Base-by-base conservation (phyloP, 768 basidiomycete genomes). In the Kwoniella pini region DNA sequence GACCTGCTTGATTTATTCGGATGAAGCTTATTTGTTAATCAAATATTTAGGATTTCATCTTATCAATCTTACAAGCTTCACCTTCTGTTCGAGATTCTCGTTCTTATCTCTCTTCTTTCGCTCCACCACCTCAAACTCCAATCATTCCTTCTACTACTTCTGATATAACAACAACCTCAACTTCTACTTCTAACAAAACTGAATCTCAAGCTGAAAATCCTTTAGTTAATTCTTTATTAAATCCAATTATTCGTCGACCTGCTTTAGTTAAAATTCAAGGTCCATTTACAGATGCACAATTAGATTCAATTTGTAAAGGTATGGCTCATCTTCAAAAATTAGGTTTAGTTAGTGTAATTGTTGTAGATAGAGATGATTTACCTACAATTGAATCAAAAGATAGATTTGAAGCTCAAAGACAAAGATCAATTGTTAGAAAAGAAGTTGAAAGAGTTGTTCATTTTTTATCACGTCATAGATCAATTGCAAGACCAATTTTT, bases 211-310 rank as follows among this genome's bases (percentile, higher is more conserved):
- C 15, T 40, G 69, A 54, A 11, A 82, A 73, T 62, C 79, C 71
- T 69, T 79, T 75, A 70, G 65, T 75, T 87, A 89, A 67, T 5
- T 63, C 70, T 2, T 49, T 76, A 6, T 82, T 94, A n/a, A 82
- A 93, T 71, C 94, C 94, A 5, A 85, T 90, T 54, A 81, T 86
- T 58, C 84, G 86, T 43, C 88, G 91, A 53, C 95, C 96, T 0
- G 92, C 94, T 4, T 85, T 99, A 15, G 94, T 99, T 69, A 98
- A 98, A 80, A 81, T 98, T 2, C 96, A 98, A 77, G 92, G 94
- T 10, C 96, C 96, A 2, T 98, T 98, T 75, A 88, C 86, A 10
- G 88, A 95, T 79, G 83, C 86, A 7, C 96, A 97, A 71, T 85
- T 98, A 59, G 90, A 95, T 66, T 94, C 93, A 76, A 91, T 99